A percentile compares a stretch with the other conserved stretches of the same genome.
Evolutionary conservation across 306 rosid species (phyloP).

Genomic region (Cicer pinnatifidum): DNA sequence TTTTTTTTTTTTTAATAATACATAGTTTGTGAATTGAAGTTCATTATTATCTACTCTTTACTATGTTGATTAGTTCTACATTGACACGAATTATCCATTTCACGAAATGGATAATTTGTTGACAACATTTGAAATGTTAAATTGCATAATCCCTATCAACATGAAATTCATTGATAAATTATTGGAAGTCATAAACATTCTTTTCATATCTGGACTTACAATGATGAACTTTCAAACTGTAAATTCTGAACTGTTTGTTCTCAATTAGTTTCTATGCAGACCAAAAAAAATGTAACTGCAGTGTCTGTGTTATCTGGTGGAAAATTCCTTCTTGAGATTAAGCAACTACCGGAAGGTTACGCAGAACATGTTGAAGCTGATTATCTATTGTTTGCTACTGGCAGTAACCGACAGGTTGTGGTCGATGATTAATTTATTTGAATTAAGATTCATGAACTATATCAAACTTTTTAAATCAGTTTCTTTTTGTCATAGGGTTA

Average conservation of each 20-base stretch:
- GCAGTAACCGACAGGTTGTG: constrained; percentile 86
- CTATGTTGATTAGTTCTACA: no score
- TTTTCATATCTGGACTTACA: constrained; percentile 30
- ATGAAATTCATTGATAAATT: background rate
- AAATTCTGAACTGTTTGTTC: constrained; percentile 51
- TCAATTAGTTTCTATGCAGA: constrained; percentile 78
- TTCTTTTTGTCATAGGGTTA: constrained; percentile 68
- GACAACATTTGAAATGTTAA: background rate
- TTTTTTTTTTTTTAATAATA: no score
- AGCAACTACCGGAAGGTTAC: constrained; percentile 50
- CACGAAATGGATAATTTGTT: no score
- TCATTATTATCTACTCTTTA: no score
- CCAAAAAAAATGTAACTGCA: constrained; percentile 67
- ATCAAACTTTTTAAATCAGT: constrained; percentile 37
- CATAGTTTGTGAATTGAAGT: no score
- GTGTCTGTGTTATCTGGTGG: constrained; percentile 55
- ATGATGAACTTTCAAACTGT: constrained; percentile 33
- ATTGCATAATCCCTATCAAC: background rate
- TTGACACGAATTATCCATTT: no score
- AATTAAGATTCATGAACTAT: constrained; percentile 28
- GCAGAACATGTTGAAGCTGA: constrained; percentile 69
- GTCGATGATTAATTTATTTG: constrained; percentile 43
- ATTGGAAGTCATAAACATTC: no score
- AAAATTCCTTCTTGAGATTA: constrained; percentile 68
- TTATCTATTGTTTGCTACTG: constrained; percentile 88